These are phyloP conservation scores for Spathaspora passalidarum DNA, from an alignment of 805 yeast species.

Conservation along the genomic window DNA sequence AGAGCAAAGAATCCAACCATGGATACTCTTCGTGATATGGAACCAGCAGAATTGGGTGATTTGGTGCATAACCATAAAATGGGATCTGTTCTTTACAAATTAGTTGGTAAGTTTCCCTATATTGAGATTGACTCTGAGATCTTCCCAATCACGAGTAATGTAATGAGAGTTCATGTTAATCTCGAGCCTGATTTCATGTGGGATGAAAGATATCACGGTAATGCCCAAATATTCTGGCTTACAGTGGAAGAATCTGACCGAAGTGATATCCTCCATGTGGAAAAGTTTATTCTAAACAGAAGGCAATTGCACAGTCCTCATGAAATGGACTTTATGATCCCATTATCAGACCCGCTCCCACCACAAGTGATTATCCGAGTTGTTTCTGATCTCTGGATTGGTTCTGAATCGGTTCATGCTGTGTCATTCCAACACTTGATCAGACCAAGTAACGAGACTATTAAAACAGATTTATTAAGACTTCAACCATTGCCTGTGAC, in stretches of 20 bases:
- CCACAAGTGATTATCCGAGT: constrained; percentile 80
- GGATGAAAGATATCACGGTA: constrained; percentile 81
- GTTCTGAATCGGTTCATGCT: constrained; percentile 70
- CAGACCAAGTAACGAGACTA: constrained; percentile 81
- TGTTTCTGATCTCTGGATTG: constrained; percentile 85
- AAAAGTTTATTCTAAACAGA: constrained; percentile 67
- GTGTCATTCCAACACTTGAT: constrained; percentile 89
- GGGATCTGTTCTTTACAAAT: constrained; percentile 60
- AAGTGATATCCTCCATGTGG: constrained; percentile 73
- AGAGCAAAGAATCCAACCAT: constrained; percentile 65
- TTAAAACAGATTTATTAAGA: constrained; percentile 75
- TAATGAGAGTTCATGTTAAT: constrained; percentile 72
- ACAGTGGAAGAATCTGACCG: constrained; percentile 84
- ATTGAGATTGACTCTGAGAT: constrained; percentile 75
- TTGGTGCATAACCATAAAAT: constrained; percentile 76
- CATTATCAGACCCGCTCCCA: constrained; percentile 84
- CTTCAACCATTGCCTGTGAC: constrained; percentile 83
- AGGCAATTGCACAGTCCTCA: constrained; percentile 54
- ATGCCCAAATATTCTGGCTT: constrained; percentile 86
- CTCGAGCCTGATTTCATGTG: constrained; percentile 79
- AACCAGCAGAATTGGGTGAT: constrained; percentile 78
- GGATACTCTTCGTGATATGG: constrained; percentile 71
- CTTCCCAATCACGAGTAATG: constrained; percentile 84
- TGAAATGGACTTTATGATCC: constrained; percentile 89
- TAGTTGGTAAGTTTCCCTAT: constrained; percentile 72